Percentiles rank a stretch among this genome's conserved stretches.
Conservation (phyloP, 73 alveolate species). For the Symbiodinium natans region DNA sequence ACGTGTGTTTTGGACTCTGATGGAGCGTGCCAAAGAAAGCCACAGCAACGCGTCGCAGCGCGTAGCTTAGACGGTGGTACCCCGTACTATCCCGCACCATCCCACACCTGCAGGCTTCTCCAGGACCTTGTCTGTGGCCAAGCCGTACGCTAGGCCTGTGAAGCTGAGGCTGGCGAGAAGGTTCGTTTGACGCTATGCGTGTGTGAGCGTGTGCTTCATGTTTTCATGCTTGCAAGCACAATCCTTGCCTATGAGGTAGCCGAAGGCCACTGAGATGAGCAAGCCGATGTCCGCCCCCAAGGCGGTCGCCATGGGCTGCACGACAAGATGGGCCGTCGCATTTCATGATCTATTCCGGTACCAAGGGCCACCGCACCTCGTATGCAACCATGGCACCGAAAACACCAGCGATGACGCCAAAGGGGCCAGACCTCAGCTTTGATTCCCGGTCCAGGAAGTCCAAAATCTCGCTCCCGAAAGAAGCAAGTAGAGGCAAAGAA, state of each 20-base stretch:
- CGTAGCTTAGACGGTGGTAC: too few species aligned
- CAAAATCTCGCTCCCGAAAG: too few species aligned
- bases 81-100: too few species aligned
- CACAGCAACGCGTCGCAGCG: too few species aligned
- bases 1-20: not conserved
- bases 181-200: not conserved
- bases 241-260: constrained; percentile 22
- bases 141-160: constrained; percentile 53
- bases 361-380: not conserved
- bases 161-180: not conserved
- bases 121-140: constrained; percentile 71
- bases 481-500: not conserved
- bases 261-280: constrained; percentile 33
- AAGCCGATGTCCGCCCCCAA: constrained; percentile 37
- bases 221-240: not conserved
- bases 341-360: too few species aligned
- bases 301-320: constrained; percentile 37
- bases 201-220: not conserved
- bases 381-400: constrained; percentile 57
- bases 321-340: too few species aligned
- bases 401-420: constrained; percentile 71
- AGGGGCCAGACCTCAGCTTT: constrained; percentile 45
- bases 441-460: too few species aligned
- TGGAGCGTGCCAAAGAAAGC: too few species aligned
- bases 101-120: constrained; percentile 72